Evolutionary conservation across 2,329 filamentous ascomycete species (phyloP).

Genomic region (Rasamsonia emersonii): DNA sequence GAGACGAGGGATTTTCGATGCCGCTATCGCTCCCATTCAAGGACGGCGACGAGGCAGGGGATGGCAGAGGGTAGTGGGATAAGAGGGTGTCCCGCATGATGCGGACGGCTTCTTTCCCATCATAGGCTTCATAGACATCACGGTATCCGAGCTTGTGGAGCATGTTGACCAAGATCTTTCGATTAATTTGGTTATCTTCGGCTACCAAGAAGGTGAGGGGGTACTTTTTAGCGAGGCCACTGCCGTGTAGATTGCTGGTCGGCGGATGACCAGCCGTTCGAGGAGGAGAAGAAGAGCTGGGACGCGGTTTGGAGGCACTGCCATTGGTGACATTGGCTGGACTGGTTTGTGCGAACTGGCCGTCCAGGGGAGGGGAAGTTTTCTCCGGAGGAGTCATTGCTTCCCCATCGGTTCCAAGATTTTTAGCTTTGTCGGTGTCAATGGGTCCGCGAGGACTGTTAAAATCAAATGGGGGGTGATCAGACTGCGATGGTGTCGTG

Average conservation of each 20-base stretch:
- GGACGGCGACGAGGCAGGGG: slow-evolving; percentile 8
- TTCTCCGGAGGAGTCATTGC: no score
- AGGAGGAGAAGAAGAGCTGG: slow-evolving; percentile 13
- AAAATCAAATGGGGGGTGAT: slow-evolving; percentile 1
- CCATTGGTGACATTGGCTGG: background rate
- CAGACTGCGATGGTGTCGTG: slow-evolving; percentile 17
- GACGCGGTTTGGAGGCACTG: slow-evolving; percentile 15
- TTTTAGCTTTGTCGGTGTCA: background rate
- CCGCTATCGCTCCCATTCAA: slow-evolving; percentile 13
- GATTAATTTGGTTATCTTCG: slow-evolving; percentile 66
- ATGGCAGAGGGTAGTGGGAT: slow-evolving; percentile 13
- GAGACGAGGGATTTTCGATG: slow-evolving; percentile 10
- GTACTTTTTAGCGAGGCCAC: slow-evolving; percentile 48
- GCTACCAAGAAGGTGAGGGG: slow-evolving; percentile 62
- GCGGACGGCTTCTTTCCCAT: slow-evolving; percentile 59
- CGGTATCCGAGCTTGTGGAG: slow-evolving; percentile 59
- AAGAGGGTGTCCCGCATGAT: slow-evolving; percentile 44
- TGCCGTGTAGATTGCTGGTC: slow-evolving; percentile 39
- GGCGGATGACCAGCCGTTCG: slow-evolving; percentile 17
- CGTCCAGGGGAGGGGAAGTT: no score
- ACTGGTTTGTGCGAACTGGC: background rate
- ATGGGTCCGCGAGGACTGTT: background rate
- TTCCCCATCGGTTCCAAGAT: no score
- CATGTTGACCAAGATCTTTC: slow-evolving; percentile 58
- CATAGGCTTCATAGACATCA: slow-evolving; percentile 55